A percentile compares a stretch with the other conserved stretches of the same genome.
phyloP scores from a whole-genome alignment of 768 basidiomycete species.

The Amylocystis lapponica region DNA sequence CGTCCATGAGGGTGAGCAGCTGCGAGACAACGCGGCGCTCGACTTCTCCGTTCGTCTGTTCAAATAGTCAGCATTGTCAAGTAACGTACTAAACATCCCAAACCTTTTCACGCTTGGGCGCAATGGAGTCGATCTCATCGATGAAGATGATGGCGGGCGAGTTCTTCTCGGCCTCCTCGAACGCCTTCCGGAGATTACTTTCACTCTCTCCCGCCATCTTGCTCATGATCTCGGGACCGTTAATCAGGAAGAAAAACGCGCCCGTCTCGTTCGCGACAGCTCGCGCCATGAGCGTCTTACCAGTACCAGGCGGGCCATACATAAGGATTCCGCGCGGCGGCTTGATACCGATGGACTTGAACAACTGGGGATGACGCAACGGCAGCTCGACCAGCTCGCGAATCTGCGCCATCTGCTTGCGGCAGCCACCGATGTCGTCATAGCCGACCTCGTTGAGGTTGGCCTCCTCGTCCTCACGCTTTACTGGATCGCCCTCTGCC shows the following conservation, averaged over 20 bases:
- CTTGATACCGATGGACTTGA: slow-evolving; percentile 99
- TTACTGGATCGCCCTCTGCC: slow-evolving; percentile 96
- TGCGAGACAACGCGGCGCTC: slow-evolving; percentile 99
- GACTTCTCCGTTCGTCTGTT: slow-evolving; percentile 96
- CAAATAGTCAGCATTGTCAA: background rate
- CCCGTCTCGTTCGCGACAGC: slow-evolving; percentile 99
- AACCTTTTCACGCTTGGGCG: slow-evolving; percentile 99
- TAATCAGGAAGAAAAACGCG: slow-evolving; percentile 99
- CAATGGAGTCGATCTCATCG: slow-evolving; percentile 98
- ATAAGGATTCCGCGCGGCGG: slow-evolving; percentile 98
- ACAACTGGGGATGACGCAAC: slow-evolving; percentile 95
- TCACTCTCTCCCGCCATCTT: slow-evolving; percentile 99
- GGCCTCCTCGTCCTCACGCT: slow-evolving; percentile 97
- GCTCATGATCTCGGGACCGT: slow-evolving; percentile 99
- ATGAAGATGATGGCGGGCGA: slow-evolving; percentile 99
- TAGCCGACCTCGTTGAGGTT: slow-evolving; percentile 97
- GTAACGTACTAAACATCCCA: slow-evolving; percentile 9
- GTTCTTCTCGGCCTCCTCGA: slow-evolving; percentile 99
- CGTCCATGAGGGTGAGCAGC: slow-evolving; percentile 97
- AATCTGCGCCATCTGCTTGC: slow-evolving; percentile 99
- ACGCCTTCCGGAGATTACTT: slow-evolving; percentile 95
- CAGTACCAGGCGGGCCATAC: slow-evolving; percentile 98
- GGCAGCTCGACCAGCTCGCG: slow-evolving; percentile 98
- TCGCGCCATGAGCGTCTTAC: slow-evolving; percentile 99
- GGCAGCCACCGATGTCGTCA: slow-evolving; percentile 98